These are phyloP conservation scores for Odontarrhena argentea DNA, from an alignment of 345 rosid genomes.

Conservation along the genomic window DNA sequence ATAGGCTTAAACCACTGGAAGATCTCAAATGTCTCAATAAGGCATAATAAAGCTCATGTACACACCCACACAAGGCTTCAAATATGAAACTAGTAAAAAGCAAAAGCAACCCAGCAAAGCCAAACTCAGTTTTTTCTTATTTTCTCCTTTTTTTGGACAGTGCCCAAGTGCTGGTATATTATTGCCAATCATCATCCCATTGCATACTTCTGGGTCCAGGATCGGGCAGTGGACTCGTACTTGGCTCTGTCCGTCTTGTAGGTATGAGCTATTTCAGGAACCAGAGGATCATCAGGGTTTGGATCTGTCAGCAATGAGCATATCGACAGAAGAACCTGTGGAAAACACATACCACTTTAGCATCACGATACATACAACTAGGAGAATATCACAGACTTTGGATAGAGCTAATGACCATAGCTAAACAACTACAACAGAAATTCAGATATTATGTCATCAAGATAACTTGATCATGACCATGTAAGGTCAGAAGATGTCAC, in stretches of 20 bases:
- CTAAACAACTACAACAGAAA: neutral
- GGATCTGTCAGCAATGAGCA: slow-evolving; percentile 73
- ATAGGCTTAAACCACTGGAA: slow-evolving; percentile 17
- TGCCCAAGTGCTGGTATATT: slow-evolving; percentile 17
- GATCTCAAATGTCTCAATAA: slow-evolving; percentile 13
- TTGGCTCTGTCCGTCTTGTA: slow-evolving; percentile 69
- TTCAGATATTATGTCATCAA: neutral
- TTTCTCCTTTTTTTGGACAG: slow-evolving; percentile 25
- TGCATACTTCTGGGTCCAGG: slow-evolving; percentile 78
- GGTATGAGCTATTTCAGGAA: slow-evolving; percentile 70
- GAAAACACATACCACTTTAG: neutral
- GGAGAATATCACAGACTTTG: neutral
- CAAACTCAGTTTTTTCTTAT: slow-evolving; percentile 26
- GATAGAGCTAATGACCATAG: neutral
- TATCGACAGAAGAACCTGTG: slow-evolving; percentile 70
- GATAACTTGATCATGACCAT: neutral
- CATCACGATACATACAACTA: neutral
- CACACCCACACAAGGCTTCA: slow-evolving; percentile 33
- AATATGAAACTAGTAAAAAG: slow-evolving; percentile 7
- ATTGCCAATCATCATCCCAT: slow-evolving; percentile 47
- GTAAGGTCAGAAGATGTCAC: too few species aligned
- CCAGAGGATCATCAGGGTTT: slow-evolving; percentile 73
- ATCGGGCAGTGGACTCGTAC: slow-evolving; percentile 64
- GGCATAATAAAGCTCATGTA: slow-evolving; percentile 39
- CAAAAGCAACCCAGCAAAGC: slow-evolving; percentile 20